Percentiles rank a stretch among this genome's conserved stretches.
Evolutionary conservation across 352 stramenopile genomes (phyloP).

Genomic region (Phytopythium mirpurense): DNA sequence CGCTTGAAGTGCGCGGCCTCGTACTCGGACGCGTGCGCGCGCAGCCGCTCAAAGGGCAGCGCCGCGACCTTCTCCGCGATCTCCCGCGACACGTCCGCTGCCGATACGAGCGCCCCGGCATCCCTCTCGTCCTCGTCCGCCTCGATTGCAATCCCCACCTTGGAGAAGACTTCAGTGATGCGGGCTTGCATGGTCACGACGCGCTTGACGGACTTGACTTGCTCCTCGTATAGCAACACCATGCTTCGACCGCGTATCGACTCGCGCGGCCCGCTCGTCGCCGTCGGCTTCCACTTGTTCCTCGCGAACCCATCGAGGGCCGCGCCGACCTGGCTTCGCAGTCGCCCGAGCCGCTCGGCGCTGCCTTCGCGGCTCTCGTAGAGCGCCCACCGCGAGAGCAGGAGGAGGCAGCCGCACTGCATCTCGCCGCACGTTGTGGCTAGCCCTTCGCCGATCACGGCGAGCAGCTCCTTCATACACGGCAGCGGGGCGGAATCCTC

Average conservation of each 20-base stretch:
- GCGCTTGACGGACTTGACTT: conserved; percentile 39
- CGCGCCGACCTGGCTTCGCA: conserved; percentile 21
- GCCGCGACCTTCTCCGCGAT: conserved; percentile 54
- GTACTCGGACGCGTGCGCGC: conserved; percentile 27
- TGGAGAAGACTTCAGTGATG: conserved; percentile 45
- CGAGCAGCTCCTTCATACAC: conserved; percentile 15
- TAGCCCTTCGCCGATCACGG: conserved; percentile 23
- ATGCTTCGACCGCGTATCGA: neutral
- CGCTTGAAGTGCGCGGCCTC: conserved; percentile 72
- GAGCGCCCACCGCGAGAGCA: conserved; percentile 42
- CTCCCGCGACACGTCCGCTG: conserved; percentile 43
- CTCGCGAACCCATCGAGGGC: conserved; percentile 28
- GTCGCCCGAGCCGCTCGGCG: conserved; percentile 9
- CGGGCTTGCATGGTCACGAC: conserved; percentile 46
- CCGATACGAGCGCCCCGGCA: conserved; percentile 11
- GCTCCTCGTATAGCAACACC: conserved; percentile 44
- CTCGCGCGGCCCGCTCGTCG: conserved; percentile 5
- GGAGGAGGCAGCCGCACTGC: conserved; percentile 55
- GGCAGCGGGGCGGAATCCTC: neutral
- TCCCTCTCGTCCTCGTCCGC: neutral
- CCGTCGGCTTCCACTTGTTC: conserved; percentile 35
- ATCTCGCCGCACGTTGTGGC: conserved; percentile 36
- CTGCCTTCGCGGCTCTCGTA: conserved; percentile 27
- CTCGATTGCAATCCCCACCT: conserved; percentile 25
- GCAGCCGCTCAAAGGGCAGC: conserved; percentile 46